phyloP scores from a whole-genome alignment of 257 asterid species.

The Penstemon barbatus region DNA sequence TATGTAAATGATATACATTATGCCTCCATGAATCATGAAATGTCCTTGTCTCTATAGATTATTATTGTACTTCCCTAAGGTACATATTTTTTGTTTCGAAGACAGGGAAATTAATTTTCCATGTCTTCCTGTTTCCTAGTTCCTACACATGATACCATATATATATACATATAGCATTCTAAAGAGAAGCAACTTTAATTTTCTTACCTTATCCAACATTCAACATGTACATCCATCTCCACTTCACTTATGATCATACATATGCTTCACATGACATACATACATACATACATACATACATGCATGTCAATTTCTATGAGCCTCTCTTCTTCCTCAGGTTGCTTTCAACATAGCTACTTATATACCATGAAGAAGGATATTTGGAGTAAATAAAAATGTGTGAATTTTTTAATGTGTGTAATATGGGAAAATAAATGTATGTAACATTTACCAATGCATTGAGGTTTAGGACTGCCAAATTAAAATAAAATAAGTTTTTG shows the following conservation, averaged over 20 bases:
- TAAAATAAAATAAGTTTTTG: too few species aligned
- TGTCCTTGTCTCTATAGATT: conserved; percentile 32
- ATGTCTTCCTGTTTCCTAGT: conserved; percentile 5
- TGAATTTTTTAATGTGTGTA: too few species aligned
- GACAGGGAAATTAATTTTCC: conserved; percentile 26
- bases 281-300: neutral
- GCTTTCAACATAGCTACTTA: conserved; percentile 14
- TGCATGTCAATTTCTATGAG: conserved; percentile 24
- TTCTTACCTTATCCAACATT: conserved; percentile 25
- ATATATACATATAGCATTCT: conserved; percentile 23
- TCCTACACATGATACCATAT: conserved; percentile 35
- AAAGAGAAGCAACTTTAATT: conserved; percentile 24
- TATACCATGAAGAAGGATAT: neutral
- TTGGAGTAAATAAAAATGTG: neutral
- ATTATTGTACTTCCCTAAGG: conserved; percentile 26
- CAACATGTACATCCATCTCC: conserved; percentile 19
- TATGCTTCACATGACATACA: conserved; percentile 12
- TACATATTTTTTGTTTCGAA: conserved; percentile 28
- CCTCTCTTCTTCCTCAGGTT: conserved; percentile 7
- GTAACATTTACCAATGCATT: too few species aligned
- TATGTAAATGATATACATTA: neutral
- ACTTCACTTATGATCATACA: neutral
- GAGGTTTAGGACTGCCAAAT: too few species aligned
- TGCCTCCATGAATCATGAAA: conserved; percentile 27
- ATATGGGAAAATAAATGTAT: too few species aligned